Conservation (phyloP, 2,329 filamentous ascomycete genomes). For the Apiospora pterosperma region DNA sequence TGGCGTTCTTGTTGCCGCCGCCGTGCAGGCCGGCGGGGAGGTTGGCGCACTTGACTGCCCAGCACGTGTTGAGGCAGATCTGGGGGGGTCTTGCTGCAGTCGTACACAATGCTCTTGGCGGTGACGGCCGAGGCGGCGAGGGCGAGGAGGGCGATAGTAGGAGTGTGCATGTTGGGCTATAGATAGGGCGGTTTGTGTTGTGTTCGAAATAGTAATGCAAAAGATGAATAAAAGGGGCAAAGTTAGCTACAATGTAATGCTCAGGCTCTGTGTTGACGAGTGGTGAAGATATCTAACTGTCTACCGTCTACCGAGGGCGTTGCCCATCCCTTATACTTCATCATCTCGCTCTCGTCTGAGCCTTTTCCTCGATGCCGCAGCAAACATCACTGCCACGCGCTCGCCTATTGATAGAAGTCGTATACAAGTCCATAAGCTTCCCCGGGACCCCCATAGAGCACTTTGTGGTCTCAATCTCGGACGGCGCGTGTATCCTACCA, state of each 20-base stretch:
- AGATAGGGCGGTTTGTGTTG: background rate
- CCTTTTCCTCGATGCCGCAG: background rate
- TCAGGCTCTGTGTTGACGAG: background rate
- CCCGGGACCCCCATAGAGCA: no score
- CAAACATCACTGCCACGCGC: background rate
- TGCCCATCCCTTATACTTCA: background rate
- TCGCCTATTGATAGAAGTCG: background rate
- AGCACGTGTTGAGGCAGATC: conserved; percentile 8
- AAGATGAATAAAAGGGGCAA: background rate
- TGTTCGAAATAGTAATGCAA: no score
- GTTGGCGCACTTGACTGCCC: conserved; percentile 4
- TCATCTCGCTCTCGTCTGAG: background rate
- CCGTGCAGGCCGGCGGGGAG: background rate
- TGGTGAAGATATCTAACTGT: background rate
- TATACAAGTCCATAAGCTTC: no score
- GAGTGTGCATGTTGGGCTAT: background rate
- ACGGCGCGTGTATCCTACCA: background rate
- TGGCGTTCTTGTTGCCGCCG: background rate
- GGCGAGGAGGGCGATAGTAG: background rate
- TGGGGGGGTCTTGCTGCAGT: conserved; percentile 2
- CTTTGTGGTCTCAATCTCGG: background rate
- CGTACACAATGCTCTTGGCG: background rate
- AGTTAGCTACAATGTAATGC: background rate
- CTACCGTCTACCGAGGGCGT: background rate
- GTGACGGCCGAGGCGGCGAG: background rate